Evolutionary conservation across 345 rosid species (phyloP).

Genomic region (Luvunga scandens): DNA sequence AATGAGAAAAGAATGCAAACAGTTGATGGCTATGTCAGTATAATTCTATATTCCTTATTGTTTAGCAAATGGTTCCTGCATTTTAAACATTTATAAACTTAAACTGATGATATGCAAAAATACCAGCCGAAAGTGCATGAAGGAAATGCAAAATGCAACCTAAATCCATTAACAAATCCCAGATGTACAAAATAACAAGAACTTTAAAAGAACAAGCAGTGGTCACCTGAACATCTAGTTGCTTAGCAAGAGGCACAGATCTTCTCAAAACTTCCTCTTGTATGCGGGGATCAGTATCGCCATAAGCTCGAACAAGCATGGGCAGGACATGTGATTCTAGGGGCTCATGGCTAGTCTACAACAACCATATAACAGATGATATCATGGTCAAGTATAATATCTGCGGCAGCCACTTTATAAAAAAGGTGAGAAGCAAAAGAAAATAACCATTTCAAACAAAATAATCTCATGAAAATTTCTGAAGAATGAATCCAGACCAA

Average conservation of each 20-base stretch:
- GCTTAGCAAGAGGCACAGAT: constrained; percentile 66
- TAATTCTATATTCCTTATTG: background rate
- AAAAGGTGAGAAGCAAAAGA: background rate
- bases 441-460: background rate
- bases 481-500: background rate
- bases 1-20: background rate
- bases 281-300: constrained; percentile 88
- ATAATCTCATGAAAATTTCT: background rate
- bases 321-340: constrained; percentile 70
- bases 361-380: constrained; percentile 19
- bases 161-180: background rate
- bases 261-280: constrained; percentile 91
- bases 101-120: background rate
- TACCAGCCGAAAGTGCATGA: background rate
- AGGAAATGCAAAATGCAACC: background rate
- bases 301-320: constrained; percentile 87
- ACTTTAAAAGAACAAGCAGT: constrained; percentile 5
- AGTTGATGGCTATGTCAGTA: background rate
- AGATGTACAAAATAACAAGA: background rate
- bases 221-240: constrained; percentile 84
- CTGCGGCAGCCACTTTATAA: background rate
- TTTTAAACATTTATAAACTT: background rate
- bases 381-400: constrained; percentile 5
- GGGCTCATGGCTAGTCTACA: constrained; percentile 74
- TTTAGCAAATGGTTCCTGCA: background rate